Evolutionary conservation across 2,329 filamentous ascomycete genomes (phyloP), one percentile per base, ranked within the genome.

Genomic region (Calonectria honghensis): DNA sequence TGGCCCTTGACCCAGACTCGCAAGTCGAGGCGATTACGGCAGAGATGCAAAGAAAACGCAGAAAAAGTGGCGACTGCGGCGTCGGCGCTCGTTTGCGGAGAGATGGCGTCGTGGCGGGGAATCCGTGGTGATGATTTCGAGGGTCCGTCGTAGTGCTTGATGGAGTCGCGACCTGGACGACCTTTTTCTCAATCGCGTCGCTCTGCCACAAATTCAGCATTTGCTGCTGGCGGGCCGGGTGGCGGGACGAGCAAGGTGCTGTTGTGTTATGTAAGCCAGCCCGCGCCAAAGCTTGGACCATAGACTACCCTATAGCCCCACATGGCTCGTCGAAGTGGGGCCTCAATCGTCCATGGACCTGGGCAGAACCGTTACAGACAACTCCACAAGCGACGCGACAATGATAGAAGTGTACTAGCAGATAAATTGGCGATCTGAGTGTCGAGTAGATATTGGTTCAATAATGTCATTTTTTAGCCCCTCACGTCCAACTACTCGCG

Each of bases 161-260:
- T 81, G 73, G 79, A 80, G 80, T 81, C 80, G 80, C 78, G 78
- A 81, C 75, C 73, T 75, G 73, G 77, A 66, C 69, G 68, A 76
- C 79, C 81, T 78, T 81, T 82, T 82, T 78, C 80, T 82, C 75
- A 79, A 81, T 81, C 79, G 81, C 81, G 81, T 82, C 79, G 78
- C 77, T 81, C 77, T 68, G 72, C 74, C 75, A 73, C 73, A 75
- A 78, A 74, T 76, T 81, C 77, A 78, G 75, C 50, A 66, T 75
- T 76, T 78, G 65, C 76, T 76, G 75, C 76, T 65, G 75, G 32
- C 35, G 57, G 35, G 27, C 20, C 27, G 37, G 54, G 67, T 50
- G 39, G 54, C 67, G 54, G 67, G 31, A 57, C 31, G 31, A 32
- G 64, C 63, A 73, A 67, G 48, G 57, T 57, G 48, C 61, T 2